These are phyloP conservation scores for Serpula lacrymans DNA, from an alignment of 768 basidiomycete genomes.

Conservation along the genomic window DNA sequence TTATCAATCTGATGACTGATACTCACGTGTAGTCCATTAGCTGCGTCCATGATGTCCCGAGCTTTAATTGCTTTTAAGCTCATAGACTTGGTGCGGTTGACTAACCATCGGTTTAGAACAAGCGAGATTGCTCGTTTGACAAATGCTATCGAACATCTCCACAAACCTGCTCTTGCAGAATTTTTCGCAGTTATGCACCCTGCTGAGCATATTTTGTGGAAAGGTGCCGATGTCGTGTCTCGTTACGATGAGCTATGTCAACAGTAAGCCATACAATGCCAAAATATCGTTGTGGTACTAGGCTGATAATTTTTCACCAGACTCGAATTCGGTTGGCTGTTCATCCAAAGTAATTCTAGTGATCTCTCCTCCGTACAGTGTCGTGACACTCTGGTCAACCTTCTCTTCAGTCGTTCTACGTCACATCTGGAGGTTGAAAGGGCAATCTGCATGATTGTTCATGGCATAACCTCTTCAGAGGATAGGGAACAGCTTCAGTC, in stretches of 20 bases:
- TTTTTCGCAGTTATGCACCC: constrained; percentile 46
- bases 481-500: constrained; percentile 18
- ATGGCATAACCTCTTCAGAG: constrained; percentile 25
- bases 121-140: constrained; percentile 41
- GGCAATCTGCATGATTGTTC: constrained; percentile 36
- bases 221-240: constrained; percentile 25
- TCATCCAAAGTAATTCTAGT: constrained; percentile 29
- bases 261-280: constrained; percentile 23
- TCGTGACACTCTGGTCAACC: constrained; percentile 34
- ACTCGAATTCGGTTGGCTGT: constrained; percentile 43
- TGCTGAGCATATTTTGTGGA: constrained; percentile 40
- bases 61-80: constrained; percentile 48
- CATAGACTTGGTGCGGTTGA: constrained; percentile 61
- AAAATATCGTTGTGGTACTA: constrained; percentile 3
- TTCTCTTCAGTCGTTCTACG: constrained; percentile 23
- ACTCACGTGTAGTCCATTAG: constrained; percentile 23
- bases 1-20: neutral
- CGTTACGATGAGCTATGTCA: constrained; percentile 17
- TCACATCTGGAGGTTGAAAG: constrained; percentile 30
- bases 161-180: constrained; percentile 39
- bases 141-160: constrained; percentile 35
- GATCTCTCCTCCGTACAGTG: constrained; percentile 16
- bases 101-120: constrained; percentile 30
- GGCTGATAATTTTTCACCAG: constrained; percentile 16
- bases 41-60: constrained; percentile 30